Conservation (phyloP, 1,284 basidiomycete species). For the Ustilago nuda region DNA sequence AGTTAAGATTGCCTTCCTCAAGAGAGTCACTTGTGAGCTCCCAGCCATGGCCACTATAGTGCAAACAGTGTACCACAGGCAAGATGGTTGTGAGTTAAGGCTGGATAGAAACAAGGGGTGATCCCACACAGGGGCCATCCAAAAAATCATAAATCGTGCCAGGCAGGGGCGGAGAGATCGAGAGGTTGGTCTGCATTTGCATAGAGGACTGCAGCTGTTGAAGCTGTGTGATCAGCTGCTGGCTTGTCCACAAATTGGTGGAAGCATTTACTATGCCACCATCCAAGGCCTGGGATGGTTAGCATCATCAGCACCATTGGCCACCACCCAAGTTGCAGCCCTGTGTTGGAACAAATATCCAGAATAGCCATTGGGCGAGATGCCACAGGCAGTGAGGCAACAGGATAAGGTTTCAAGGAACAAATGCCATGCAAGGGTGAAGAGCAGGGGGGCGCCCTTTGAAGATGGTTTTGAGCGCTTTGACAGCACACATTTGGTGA, state of each 20-base stretch:
- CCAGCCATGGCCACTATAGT: no score
- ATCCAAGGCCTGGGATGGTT: not conserved
- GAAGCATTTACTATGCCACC: not conserved
- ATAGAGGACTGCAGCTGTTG: no score
- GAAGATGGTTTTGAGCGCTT: not conserved
- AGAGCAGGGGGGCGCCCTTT: not conserved
- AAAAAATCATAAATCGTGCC: no score
- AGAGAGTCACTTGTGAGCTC: no score
- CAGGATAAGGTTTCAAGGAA: not conserved
- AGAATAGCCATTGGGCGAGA: not conserved
- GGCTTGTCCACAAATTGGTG: not conserved
- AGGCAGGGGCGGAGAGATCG: no score
- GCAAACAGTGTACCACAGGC: no score
- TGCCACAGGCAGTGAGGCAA: not conserved
- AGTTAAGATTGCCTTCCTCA: no score
- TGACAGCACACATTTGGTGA: not conserved
- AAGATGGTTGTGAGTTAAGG: no score
- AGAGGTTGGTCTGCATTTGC: no score
- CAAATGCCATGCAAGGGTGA: not conserved
- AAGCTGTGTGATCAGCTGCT: not conserved
- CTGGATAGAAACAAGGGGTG: no score
- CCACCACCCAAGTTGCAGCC: not conserved
- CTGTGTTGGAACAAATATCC: not conserved
- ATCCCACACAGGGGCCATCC: no score
- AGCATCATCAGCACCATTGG: not conserved